Percentiles rank a stretch among this genome's conserved stretches.
These are phyloP conservation scores for Celoporthe dispersa DNA, from an alignment of 2,329 filamentous ascomycete species.

Conservation along the genomic window DNA sequence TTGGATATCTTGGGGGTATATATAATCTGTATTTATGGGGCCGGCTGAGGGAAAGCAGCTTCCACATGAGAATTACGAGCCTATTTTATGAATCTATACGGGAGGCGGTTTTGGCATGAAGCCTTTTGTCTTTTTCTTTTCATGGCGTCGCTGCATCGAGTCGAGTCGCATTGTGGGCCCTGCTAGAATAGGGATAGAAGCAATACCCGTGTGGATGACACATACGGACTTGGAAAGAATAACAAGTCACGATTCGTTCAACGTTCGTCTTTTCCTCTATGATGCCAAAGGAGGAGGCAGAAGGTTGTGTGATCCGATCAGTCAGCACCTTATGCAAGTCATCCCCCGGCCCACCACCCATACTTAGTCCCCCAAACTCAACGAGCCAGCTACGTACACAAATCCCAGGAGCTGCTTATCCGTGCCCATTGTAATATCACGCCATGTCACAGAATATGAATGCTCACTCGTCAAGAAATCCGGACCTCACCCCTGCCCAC, in stretches of 20 bases:
- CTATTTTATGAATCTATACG: background rate
- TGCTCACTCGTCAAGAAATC: background rate
- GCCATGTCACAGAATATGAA: background rate
- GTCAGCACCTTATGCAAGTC: background rate
- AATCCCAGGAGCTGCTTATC: background rate
- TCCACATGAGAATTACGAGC: background rate
- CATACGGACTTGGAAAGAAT: background rate
- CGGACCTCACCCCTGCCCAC: background rate
- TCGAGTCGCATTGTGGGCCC: background rate
- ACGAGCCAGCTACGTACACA: background rate
- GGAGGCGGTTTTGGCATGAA: background rate
- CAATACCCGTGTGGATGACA: background rate
- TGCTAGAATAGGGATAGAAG: background rate
- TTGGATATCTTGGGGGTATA: background rate
- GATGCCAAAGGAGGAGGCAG: background rate
- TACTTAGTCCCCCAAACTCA: no score
- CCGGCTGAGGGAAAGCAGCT: background rate
- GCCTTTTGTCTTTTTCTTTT: background rate
- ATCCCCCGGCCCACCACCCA: background rate
- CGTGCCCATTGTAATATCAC: background rate
- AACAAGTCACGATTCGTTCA: background rate
- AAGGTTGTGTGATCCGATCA: background rate
- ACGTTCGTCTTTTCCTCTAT: background rate
- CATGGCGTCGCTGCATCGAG: background rate
- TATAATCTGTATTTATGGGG: background rate